Evolutionary conservation across 2,329 filamentous ascomycete species (phyloP), one percentile per base, ranked within the genome.

Genomic region (Fusarium drepaniforme): DNA sequence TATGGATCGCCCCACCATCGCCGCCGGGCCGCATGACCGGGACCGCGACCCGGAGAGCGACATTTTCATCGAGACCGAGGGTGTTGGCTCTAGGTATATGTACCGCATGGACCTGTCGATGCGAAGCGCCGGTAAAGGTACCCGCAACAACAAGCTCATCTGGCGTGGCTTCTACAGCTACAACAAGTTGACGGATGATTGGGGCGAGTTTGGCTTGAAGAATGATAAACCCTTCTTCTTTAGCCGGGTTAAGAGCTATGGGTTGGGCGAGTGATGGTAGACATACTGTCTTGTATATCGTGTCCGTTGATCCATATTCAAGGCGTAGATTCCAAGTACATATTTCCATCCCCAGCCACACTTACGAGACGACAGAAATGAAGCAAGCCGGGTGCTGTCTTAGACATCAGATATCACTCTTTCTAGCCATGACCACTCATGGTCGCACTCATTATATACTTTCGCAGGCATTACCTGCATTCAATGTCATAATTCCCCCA

Each of bases 151-250:
- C 72, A 98, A 97, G 84, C 84, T 99, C 61, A 85, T 87, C 1
- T 99, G 97, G 96, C 93, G 93, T 78, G 93, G 93, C 1, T 98
- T 96, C 81, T 97, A 94, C 90, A 96, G 93, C 84, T 96, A 97
- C 81, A 97, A 98, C 81, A 90, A 90, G 76, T 83, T 97, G 79
- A 97, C 95, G 9, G 95, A 97, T 81, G 96, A 98, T 83, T 97
- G 94, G 93, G 94, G 88, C 5, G 93, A 94, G 84, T 98, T 98
- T 83, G 82, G 84, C 16, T 82, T 91, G 44, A 89, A 88, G 81
- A 90, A 93, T 75, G 87, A 91, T 67, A 92, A 91, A 81, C 87
- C 91, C 0, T 93, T 90, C 79, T 90, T 92, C 79, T 93, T 92
- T 76, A 93, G 91, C 78, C 85, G 91, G 15, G 91, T 93, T 5